Base-by-base conservation (phyloP, 345 rosid genomes). In the Populus simonii region DNA sequence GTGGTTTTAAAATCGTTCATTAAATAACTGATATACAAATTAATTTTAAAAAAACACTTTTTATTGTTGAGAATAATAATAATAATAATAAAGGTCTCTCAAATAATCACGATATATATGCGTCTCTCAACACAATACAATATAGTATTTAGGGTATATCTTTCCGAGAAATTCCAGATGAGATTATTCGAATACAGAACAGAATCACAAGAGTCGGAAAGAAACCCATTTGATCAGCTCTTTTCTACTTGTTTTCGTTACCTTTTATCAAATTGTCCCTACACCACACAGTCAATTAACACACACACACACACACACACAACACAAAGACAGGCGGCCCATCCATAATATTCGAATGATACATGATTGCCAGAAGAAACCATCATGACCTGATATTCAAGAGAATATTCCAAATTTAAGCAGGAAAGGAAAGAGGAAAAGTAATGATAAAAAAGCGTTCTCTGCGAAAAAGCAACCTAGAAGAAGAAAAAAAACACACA, bases 301-400 rank as follows among this genome's bases (percentile, higher is more conserved):
- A 45, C 15, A 45, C 17, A 59, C 29, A 57, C 63, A 22, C 47
- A 57, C 0, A 57, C n/a, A n/a, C n/a, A 53, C 67, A 23, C 11
- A 23, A 31, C 22, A 47, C 51, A 8, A 8, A 70, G 41, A 12
- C 66, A n/a, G 10, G 8, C 33, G 33, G 33, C 62, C 25, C 55
- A 9, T 49, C 59, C 17, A 27, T 57, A n/a, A 0, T 47, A 47
- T 59, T 23, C 16, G 35, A 45, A 68, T 18, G 31, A 75, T 62
- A 31, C 10, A 55, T 55, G 22, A 22, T 39, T 57, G 71, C 51
- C 74, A 45, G 31, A 47, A 57, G 63, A 38, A 72, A 72, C 85
- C 75, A 82, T 82, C 80, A 82, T 78, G 63, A 75, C 84, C 70
- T 79, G 80, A 78, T 71, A 71, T 78, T 63, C 66, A 31, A 49